phyloP scores from a whole-genome alignment of 2,329 filamentous ascomycete species.

The Pestalotiopsis sp. region DNA sequence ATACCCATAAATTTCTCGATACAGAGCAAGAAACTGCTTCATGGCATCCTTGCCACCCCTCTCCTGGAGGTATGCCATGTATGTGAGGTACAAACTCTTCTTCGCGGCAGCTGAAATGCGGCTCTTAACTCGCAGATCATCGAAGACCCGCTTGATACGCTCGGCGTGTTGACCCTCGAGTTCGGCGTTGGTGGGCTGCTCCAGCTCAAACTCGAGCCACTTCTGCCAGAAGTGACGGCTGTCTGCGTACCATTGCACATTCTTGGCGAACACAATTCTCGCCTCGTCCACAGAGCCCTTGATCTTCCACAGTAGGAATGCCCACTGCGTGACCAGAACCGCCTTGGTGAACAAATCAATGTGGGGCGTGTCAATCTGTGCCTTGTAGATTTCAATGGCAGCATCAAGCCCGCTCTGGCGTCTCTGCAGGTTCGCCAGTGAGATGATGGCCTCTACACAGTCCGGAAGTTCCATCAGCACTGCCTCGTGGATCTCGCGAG shows the following conservation, averaged over 20 bases:
- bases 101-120: conserved; percentile 68
- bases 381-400: conserved; percentile 81
- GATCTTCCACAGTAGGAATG: conserved; percentile 82
- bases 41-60: conserved; percentile 81
- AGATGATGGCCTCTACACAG: conserved; percentile 85
- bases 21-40: conserved; percentile 81
- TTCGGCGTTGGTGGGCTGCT: conserved; percentile 72
- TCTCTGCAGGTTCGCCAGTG: conserved; percentile 83
- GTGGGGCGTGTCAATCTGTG: conserved; percentile 73
- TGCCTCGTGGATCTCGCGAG: conserved; percentile 81
- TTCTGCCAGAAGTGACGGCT: conserved; percentile 88
- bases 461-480: conserved; percentile 78
- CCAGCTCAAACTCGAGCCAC: conserved; percentile 87
- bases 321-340: conserved; percentile 86
- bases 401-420: conserved; percentile 83
- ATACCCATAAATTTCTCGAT: conserved; percentile 86
- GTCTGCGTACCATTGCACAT: conserved; percentile 81
- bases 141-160: conserved; percentile 80
- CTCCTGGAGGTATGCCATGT: conserved; percentile 83
- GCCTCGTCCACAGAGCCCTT: conserved; percentile 82
- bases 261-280: conserved; percentile 79
- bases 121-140: conserved; percentile 74
- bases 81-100: conserved; percentile 75
- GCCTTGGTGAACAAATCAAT: conserved; percentile 83
- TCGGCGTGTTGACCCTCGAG: conserved; percentile 67